Percentiles rank a stretch among this genome's conserved stretches.
phyloP scores from a whole-genome alignment of 768 basidiomycete genomes.

The Podaxis sp. region DNA sequence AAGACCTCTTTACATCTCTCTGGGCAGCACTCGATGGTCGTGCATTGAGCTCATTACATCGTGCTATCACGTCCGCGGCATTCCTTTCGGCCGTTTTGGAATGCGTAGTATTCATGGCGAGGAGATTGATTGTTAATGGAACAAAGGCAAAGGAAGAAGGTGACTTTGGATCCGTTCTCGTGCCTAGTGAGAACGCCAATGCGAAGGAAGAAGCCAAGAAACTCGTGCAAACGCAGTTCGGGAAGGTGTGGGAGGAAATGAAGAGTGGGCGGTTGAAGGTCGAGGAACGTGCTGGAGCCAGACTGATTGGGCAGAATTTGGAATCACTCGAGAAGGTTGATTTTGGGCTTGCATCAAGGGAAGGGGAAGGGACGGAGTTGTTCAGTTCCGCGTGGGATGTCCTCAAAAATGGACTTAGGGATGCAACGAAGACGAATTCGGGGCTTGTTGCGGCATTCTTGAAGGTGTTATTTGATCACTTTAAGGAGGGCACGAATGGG shows the following conservation, averaged over 20 bases:
- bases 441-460: conserved; percentile 45
- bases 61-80: conserved; percentile 53
- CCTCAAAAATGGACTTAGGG: conserved; percentile 32
- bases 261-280: conserved; percentile 44
- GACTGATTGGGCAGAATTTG: conserved; percentile 42
- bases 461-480: conserved; percentile 42
- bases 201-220: conserved; percentile 7
- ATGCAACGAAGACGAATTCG: conserved; percentile 22
- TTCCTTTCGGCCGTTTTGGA: conserved; percentile 74
- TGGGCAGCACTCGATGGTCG: conserved; percentile 80
- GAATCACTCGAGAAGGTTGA: conserved; percentile 33
- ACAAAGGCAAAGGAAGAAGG: not conserved
- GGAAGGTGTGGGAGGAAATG: conserved; percentile 50
- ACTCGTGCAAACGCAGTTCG: conserved; percentile 47
- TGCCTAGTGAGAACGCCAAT: not conserved
- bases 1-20: conserved; percentile 68
- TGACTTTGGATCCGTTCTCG: not conserved
- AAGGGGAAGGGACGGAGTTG: conserved; percentile 33
- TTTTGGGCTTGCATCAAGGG: conserved; percentile 18
- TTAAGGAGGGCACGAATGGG: conserved; percentile 30
- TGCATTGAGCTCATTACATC: conserved; percentile 58
- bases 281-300: conserved; percentile 42
- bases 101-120: conserved; percentile 50
- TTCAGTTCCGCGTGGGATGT: conserved; percentile 50
- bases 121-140: conserved; percentile 13